Conservation (phyloP, 805 yeast species). For the Pichia kluyveri region DNA sequence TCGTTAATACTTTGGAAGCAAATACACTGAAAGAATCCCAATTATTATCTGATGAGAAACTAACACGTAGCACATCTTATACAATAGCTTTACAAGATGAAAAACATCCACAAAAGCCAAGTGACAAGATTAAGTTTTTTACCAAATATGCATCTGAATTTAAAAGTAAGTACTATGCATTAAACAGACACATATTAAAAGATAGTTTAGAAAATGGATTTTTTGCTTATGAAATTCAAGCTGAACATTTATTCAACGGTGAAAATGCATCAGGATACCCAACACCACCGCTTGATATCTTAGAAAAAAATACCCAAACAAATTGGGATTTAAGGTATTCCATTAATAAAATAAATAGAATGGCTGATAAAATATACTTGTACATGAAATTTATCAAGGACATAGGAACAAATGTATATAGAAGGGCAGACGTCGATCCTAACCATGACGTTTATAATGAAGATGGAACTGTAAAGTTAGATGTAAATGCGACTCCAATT, state of each 20-base stretch:
- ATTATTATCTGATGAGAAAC: slow-evolving; percentile 16
- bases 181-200: slow-evolving; percentile 13
- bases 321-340: slow-evolving; percentile 23
- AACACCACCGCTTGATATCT: slow-evolving; percentile 21
- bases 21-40: slow-evolving; percentile 8
- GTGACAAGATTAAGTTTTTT: slow-evolving; percentile 17
- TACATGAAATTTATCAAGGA: slow-evolving; percentile 10
- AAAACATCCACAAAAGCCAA: slow-evolving; percentile 10
- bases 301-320: slow-evolving; percentile 9
- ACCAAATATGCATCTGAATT: slow-evolving; percentile 10
- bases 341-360: slow-evolving; percentile 13
- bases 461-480: slow-evolving; percentile 12
- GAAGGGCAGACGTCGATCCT: slow-evolving; percentile 2
- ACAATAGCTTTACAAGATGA: slow-evolving; percentile 1
- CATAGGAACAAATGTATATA: slow-evolving; percentile 8
- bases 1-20: slow-evolving; percentile 8
- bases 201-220: slow-evolving; percentile 11
- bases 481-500: slow-evolving; percentile 13
- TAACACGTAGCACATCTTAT: slow-evolving; percentile 2
- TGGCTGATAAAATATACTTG: slow-evolving; percentile 5
- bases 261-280: slow-evolving; percentile 18
- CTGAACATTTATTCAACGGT: slow-evolving; percentile 30
- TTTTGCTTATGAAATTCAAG: slow-evolving; percentile 31
- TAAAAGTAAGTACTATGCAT: slow-evolving; percentile 9
- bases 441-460: slow-evolving; percentile 8